Evolutionary conservation across 2,329 filamentous ascomycete species (phyloP).

Genomic region (Ophiostoma novo-ulmi): DNA sequence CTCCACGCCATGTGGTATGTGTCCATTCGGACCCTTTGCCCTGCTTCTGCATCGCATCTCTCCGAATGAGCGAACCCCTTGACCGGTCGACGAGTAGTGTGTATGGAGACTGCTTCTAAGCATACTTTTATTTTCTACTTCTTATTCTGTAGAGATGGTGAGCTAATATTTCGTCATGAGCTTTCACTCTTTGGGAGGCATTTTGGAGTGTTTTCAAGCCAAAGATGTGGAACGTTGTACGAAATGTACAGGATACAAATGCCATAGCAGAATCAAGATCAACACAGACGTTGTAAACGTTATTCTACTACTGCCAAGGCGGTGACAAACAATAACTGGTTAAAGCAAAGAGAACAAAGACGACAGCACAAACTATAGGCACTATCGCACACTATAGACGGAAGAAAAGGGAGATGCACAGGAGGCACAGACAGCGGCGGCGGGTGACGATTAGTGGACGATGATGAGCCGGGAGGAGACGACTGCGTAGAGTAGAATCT

Average conservation of each 20-base stretch:
- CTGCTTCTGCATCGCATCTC: background rate
- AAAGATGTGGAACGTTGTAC: background rate
- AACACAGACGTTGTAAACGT: background rate
- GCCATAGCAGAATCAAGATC: background rate
- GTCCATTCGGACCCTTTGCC: slow-evolving; percentile 7
- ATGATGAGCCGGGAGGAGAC: background rate
- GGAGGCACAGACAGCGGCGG: slow-evolving; percentile 2
- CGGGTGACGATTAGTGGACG: background rate
- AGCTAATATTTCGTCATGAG: background rate
- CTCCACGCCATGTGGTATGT: slow-evolving; percentile 6
- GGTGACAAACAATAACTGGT: background rate
- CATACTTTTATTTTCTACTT: background rate
- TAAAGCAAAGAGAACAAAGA: background rate
- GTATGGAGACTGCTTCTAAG: too few relatives aligned
- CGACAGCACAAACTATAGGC: background rate
- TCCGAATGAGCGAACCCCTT: background rate
- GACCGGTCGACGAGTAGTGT: background rate
- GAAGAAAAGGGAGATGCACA: slow-evolving; percentile 1
- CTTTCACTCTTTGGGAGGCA: slow-evolving; percentile 6
- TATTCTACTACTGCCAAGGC: background rate
- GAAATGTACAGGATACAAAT: background rate
- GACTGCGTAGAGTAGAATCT: background rate
- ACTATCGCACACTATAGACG: background rate
- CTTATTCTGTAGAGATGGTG: background rate
- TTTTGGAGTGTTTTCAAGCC: background rate